phyloP scores from a whole-genome alignment of 495 filamentous ascomycete species.

The Penicillium robsamsonii region DNA sequence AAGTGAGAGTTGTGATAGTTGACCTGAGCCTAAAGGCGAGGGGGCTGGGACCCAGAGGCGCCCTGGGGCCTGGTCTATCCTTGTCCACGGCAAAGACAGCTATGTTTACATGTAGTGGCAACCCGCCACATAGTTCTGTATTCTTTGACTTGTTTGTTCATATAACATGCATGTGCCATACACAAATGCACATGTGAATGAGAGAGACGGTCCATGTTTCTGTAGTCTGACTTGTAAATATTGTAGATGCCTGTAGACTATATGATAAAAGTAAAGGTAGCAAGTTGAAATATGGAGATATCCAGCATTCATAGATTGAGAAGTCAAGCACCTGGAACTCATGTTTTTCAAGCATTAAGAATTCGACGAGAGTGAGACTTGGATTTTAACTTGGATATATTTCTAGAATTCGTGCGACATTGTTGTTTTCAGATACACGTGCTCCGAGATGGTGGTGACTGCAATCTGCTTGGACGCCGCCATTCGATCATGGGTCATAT shows the following conservation, averaged over 20 bases:
- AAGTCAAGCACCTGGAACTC: no score
- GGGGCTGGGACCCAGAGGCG: slow-evolving; percentile 1
- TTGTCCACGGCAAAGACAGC: slow-evolving; percentile 1
- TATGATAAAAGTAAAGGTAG: no score
- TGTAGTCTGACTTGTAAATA: neutral
- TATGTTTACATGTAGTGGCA: neutral
- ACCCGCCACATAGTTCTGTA: slow-evolving; percentile 1
- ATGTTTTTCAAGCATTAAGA: no score
- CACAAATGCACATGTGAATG: neutral
- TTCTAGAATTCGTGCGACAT: no score
- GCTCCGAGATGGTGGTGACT: no score
- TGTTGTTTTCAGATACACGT: no score
- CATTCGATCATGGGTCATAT: neutral
- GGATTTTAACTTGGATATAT: no score
- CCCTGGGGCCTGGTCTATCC: neutral
- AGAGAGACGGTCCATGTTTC: neutral
- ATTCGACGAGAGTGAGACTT: no score
- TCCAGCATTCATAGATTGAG: no score
- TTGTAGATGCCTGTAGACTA: neutral
- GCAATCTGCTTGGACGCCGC: no score
- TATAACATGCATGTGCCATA: neutral
- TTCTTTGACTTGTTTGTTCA: neutral
- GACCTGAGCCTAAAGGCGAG: slow-evolving; percentile 2
- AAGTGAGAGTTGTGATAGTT: neutral
- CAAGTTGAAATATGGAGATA: no score